Evolutionary conservation across 805 yeast genomes (phyloP).

Genomic region (Wickerhamomyces canadensis): DNA sequence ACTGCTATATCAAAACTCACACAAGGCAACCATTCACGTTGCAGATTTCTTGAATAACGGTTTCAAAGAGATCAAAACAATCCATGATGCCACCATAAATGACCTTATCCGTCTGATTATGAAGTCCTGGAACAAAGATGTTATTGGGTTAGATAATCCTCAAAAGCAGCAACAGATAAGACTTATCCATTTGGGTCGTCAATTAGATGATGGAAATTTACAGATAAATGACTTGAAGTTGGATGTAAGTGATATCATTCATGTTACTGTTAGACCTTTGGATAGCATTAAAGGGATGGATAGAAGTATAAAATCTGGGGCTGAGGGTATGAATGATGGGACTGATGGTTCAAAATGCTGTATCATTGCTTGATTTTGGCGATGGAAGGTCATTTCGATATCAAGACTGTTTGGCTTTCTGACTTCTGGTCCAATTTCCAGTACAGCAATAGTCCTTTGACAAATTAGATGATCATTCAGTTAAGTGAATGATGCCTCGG

Average conservation of each 20-base stretch:
- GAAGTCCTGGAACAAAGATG: not conserved
- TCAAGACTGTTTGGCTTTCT: no score
- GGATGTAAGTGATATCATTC: constrained; percentile 23
- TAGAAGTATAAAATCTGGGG: not conserved
- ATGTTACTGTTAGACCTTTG: constrained; percentile 26
- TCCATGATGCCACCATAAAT: not conserved
- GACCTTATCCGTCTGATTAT: not conserved
- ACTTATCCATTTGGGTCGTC: constrained; percentile 27
- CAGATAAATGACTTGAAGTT: constrained; percentile 11
- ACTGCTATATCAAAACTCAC: not conserved
- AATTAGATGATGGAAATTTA: constrained; percentile 15
- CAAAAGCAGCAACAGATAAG: constrained; percentile 12
- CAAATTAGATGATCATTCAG: no score
- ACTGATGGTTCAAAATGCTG: constrained; percentile 7
- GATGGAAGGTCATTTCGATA: no score
- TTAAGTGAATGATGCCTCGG: no score
- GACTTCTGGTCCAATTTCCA: no score
- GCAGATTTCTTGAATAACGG: not conserved
- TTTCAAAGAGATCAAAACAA: not conserved
- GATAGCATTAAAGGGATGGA: constrained; percentile 4
- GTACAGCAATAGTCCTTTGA: no score
- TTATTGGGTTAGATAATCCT: not conserved
- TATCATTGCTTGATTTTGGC: constrained; percentile 9
- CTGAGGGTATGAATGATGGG: not conserved
- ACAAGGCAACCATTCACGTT: not conserved